These are phyloP conservation scores for Torulaspora pretoriensis DNA, from an alignment of 1,139 yeast species.

Conservation along the genomic window DNA sequence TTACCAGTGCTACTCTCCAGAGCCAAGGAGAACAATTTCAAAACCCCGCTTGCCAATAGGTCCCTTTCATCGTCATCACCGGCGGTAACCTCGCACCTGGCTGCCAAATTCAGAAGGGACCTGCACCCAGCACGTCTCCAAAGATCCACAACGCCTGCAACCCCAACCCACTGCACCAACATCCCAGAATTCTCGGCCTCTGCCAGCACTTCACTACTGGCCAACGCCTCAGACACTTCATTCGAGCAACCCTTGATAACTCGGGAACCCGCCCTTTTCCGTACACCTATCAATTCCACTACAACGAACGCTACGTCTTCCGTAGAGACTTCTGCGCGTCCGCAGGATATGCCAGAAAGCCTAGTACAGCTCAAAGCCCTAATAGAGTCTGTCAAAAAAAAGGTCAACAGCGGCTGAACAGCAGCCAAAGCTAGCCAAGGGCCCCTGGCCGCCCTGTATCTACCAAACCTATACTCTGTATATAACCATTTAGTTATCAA, in stretches of 20 bases:
- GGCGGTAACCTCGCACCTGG: conserved; percentile 31
- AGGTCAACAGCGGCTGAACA: conserved; percentile 18
- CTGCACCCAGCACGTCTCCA: conserved; percentile 15
- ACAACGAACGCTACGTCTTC: conserved; percentile 5
- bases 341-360: conserved; percentile 13
- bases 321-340: conserved; percentile 2
- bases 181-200: conserved; percentile 16
- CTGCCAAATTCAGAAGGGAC: conserved; percentile 20
- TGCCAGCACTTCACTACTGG: conserved; percentile 9
- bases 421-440: background rate
- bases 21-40: conserved; percentile 24
- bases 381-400: conserved; percentile 31
- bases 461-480: background rate
- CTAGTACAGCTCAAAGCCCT: conserved; percentile 28
- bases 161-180: conserved; percentile 29
- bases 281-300: conserved; percentile 22
- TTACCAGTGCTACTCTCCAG: conserved; percentile 34
- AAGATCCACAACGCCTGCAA: conserved; percentile 21
- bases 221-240: conserved; percentile 5
- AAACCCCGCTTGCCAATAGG: conserved; percentile 30
- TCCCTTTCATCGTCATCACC: conserved; percentile 20
- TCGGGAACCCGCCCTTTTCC: conserved; percentile 17
- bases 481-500: background rate
- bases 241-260: conserved; percentile 5
- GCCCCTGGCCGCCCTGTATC: background rate